Evolutionary conservation across 108 stramenopile species (phyloP).

Genomic region (Nitzschia sp.): DNA sequence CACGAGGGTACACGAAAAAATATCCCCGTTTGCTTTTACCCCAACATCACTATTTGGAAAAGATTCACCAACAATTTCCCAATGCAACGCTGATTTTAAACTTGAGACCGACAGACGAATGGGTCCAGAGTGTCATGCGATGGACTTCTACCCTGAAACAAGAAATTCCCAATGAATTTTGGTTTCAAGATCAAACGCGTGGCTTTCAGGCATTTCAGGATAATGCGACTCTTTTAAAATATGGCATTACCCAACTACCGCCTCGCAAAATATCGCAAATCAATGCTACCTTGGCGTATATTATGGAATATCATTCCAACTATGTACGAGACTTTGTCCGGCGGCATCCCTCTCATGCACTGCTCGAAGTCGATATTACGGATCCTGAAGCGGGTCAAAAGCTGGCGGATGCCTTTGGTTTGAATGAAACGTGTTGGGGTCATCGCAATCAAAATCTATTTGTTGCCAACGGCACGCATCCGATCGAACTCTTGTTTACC

Average conservation of each 20-base stretch:
- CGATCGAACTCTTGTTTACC: too few relatives aligned
- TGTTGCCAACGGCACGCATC: not conserved
- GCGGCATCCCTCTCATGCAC: conserved; percentile 26
- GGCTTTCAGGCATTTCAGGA: not conserved
- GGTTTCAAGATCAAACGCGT: not conserved
- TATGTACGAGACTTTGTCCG: conserved; percentile 29
- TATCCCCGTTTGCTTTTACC: conserved; percentile 29
- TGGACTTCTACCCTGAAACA: conserved; percentile 1
- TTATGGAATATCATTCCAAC: conserved; percentile 24
- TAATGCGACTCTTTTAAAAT: not conserved
- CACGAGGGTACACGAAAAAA: not conserved
- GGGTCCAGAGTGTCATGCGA: conserved; percentile 23
- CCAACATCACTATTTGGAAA: conserved; percentile 34
- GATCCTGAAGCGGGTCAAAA: conserved; percentile 13
- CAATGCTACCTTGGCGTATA: conserved; percentile 1
- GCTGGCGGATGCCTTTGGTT: conserved; percentile 21
- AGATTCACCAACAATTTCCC: conserved; percentile 39
- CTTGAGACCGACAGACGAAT: conserved; percentile 23
- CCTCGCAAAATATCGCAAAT: not conserved
- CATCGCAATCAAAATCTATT: conserved; percentile 11
- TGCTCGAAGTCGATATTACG: conserved; percentile 37
- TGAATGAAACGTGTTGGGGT: conserved; percentile 27
- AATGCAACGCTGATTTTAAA: conserved; percentile 49
- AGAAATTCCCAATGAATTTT: conserved; percentile 21
- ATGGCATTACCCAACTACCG: not conserved